Evolutionary conservation across 2,329 filamentous ascomycete species (phyloP), one percentile per base, ranked within the genome.

Genomic region (Epichloe hybrida): DNA sequence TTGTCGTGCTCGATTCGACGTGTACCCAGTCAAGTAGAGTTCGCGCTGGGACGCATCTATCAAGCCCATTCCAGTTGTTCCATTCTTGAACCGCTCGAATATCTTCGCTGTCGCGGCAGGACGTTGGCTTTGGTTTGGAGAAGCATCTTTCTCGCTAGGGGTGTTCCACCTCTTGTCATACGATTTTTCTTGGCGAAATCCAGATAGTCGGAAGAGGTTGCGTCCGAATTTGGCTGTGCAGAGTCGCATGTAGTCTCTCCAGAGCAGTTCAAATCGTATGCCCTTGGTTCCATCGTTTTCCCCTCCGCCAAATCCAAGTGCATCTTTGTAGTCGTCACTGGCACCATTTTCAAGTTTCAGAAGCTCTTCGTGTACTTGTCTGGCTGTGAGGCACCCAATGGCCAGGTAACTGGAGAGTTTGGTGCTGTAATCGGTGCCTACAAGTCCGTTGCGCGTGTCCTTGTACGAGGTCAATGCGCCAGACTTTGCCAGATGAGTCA

Each of bases 221-320:
- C 65, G 61, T 0, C 78, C 76, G 54, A 86, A 88, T 58, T 90
- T 90, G 35, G 75, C 74, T 5, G 80, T 82, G 61, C 83, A 88
- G 0, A 91, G 74, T 1, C 84, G 75, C 82, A 91, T 88, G 59
- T 90, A 91, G 59, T 91, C 87, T 40, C 86, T 72, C 86, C 84
- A 88, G 0, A 91, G 65, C 0, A 93, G 70, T 60, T 91, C 85
- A 51, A 86, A 83, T 0, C 86, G 77, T 1, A 91, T 75, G 0
- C 73, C 77, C 36, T 76, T 76, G 0, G 84, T 88, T 0, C 86
- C 85, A 34, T 79, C 77, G 48, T 84, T 89, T 62, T 89, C 83
- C 0, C 83, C 0, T 86, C 86, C 65, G 0, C 80, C 83, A 51
- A 81, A 89, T 0, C 83, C 84, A 2, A 66, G 53, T 0, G 70